Conservation (phyloP, 768 basidiomycete genomes). For the Lactarius quietus region DNA sequence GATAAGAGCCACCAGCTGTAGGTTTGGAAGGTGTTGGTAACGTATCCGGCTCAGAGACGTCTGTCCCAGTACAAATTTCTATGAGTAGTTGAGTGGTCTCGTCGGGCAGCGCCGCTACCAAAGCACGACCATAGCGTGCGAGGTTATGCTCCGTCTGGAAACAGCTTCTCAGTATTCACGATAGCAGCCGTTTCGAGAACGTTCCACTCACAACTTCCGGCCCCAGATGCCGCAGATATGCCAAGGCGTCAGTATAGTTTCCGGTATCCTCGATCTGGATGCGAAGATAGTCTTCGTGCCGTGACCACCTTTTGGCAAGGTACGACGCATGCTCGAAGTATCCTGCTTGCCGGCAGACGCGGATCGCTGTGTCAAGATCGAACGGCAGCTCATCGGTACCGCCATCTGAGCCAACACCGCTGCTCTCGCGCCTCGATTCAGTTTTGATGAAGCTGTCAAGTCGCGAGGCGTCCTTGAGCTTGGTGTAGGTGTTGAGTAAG, state of each 20-base stretch:
- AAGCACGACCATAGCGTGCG: slow-evolving; percentile 80
- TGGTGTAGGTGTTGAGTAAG: slow-evolving; percentile 95
- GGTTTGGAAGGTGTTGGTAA: slow-evolving; percentile 32
- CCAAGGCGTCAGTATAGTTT: slow-evolving; percentile 75
- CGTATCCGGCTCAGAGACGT: slow-evolving; percentile 39
- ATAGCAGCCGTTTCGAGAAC: background rate
- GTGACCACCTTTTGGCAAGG: slow-evolving; percentile 84
- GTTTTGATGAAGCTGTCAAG: slow-evolving; percentile 92
- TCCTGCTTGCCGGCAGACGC: slow-evolving; percentile 93
- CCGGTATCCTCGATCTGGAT: slow-evolving; percentile 93
- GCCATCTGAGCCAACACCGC: slow-evolving; percentile 44
- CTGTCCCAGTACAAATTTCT: slow-evolving; percentile 78
- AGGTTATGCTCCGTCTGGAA: slow-evolving; percentile 82
- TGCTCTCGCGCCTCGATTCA: slow-evolving; percentile 52
- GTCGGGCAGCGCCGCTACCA: slow-evolving; percentile 77
- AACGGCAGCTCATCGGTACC: slow-evolving; percentile 77
- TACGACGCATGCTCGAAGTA: slow-evolving; percentile 95
- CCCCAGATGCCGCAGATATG: slow-evolving; percentile 75
- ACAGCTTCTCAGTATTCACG: background rate
- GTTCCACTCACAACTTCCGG: slow-evolving; percentile 65
- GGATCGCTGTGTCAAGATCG: slow-evolving; percentile 94
- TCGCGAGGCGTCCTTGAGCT: slow-evolving; percentile 85
- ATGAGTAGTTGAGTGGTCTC: slow-evolving; percentile 90
- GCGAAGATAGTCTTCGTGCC: slow-evolving; percentile 89
- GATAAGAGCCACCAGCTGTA: slow-evolving; percentile 54